A percentile compares a stretch with the other conserved stretches of the same genome.
Conservation (phyloP, 257 asterid genomes). For the Plantago major region DNA sequence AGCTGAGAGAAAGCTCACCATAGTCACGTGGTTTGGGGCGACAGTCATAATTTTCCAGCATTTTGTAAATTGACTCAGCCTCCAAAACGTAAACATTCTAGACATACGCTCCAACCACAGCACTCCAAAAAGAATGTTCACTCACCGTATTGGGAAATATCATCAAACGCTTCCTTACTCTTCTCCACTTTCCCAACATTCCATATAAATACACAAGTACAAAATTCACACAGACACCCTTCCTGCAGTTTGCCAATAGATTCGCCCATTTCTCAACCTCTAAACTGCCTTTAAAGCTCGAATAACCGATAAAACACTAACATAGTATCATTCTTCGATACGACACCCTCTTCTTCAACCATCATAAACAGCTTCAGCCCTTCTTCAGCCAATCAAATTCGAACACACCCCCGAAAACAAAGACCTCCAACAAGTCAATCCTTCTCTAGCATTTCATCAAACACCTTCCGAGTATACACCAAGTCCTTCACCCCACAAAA, state of each 20-base stretch:
- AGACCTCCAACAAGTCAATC: constrained; percentile 56
- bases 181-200: constrained; percentile 39
- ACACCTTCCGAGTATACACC: constrained; percentile 44
- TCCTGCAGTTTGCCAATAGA: constrained; percentile 19
- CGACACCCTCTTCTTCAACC: constrained; percentile 42
- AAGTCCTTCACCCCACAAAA: constrained; percentile 37
- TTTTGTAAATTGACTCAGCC: constrained; percentile 49
- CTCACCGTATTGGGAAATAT: constrained; percentile 46
- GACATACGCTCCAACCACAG: constrained; percentile 54
- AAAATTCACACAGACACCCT: constrained; percentile 38
- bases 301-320: constrained; percentile 70
- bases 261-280: constrained; percentile 46
- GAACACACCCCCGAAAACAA: constrained; percentile 70
- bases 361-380: constrained; percentile 38
- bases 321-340: constrained; percentile 61
- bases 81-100: constrained; percentile 49
- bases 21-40: constrained; percentile 71
- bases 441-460: constrained; percentile 65
- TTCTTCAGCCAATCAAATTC: constrained; percentile 39
- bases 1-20: constrained; percentile 73
- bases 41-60: constrained; percentile 40
- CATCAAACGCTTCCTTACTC: constrained; percentile 56
- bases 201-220: constrained; percentile 61
- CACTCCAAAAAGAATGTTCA: constrained; percentile 64
- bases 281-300: constrained; percentile 30